phyloP scores from a whole-genome alignment of 306 rosid species.

The Datisca glomerata region DNA sequence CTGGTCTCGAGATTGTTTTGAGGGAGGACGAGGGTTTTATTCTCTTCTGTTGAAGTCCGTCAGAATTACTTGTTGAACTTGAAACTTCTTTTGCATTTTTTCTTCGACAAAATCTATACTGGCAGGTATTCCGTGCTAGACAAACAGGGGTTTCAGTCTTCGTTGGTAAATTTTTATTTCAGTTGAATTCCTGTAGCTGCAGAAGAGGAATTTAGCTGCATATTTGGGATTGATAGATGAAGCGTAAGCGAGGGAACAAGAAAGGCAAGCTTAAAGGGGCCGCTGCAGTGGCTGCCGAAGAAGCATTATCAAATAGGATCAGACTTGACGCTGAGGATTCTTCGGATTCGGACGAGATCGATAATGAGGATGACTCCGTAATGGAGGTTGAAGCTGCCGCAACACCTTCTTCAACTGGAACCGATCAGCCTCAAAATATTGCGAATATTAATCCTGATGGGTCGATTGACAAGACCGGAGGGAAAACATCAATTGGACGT shows the following conservation, averaged over 20 bases:
- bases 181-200: too few relatives aligned
- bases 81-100: too few relatives aligned
- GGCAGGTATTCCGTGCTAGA: too few relatives aligned
- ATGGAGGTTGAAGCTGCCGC: slow-evolving; percentile 37
- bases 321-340: slow-evolving; percentile 22
- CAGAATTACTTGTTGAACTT: too few relatives aligned
- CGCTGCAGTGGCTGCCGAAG: slow-evolving; percentile 16
- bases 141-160: too few relatives aligned
- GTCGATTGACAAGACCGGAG: slow-evolving; percentile 33
- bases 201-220: too few relatives aligned
- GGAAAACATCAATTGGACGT: slow-evolving; percentile 53
- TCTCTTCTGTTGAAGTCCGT: too few relatives aligned
- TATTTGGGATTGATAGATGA: slow-evolving; percentile 39
- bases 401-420: slow-evolving; percentile 73
- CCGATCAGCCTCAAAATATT: slow-evolving; percentile 52
- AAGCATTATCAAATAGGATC: slow-evolving; percentile 6
- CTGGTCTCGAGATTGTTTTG: too few relatives aligned
- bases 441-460: slow-evolving; percentile 57
- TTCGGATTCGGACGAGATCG: slow-evolving; percentile 40
- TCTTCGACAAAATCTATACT: too few relatives aligned
- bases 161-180: too few relatives aligned
- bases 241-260: slow-evolving; percentile 84
- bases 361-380: slow-evolving; percentile 37
- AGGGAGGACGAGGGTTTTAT: too few relatives aligned
- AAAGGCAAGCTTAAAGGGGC: slow-evolving; percentile 46